Conservation (phyloP, 352 stramenopile genomes). For the Phytopythium ostracodes region DNA sequence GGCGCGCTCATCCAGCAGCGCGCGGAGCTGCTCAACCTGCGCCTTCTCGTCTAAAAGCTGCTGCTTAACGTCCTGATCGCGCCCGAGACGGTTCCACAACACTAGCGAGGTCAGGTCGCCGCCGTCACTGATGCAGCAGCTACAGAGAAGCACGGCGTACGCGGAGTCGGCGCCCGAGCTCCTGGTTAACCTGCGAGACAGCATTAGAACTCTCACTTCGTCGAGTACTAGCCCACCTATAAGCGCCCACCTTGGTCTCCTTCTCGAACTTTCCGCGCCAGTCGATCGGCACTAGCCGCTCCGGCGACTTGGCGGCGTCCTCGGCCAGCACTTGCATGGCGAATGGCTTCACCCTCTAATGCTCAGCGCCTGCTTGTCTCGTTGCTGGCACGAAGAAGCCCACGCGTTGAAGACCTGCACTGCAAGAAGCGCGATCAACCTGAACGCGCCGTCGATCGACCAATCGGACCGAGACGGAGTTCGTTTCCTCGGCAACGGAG, state of each 20-base stretch:
- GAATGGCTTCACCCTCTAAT: no score
- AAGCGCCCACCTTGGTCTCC: conserved; percentile 51
- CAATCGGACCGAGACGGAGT: background rate
- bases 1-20: background rate
- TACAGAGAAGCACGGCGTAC: conserved; percentile 21
- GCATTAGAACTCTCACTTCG: background rate
- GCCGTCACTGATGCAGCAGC: background rate
- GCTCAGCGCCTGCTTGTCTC: background rate
- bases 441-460: background rate
- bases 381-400: background rate
- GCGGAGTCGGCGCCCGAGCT: conserved; percentile 55
- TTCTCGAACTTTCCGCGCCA: conserved; percentile 66
- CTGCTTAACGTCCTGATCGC: background rate
- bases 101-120: background rate
- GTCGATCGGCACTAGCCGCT: conserved; percentile 14
- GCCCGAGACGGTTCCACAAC: background rate
- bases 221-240: no score
- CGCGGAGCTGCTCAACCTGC: background rate
- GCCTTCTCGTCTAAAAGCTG: background rate
- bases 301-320: background rate
- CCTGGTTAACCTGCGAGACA: conserved; percentile 59
- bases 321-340: conserved; percentile 1
- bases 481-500: background rate
- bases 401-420: conserved; percentile 9
- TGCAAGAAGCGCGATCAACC: background rate